Percentiles rank a stretch among this genome's conserved stretches.
Conservation (phyloP, 306 rosid genomes). For the Bauhinia variegata region DNA sequence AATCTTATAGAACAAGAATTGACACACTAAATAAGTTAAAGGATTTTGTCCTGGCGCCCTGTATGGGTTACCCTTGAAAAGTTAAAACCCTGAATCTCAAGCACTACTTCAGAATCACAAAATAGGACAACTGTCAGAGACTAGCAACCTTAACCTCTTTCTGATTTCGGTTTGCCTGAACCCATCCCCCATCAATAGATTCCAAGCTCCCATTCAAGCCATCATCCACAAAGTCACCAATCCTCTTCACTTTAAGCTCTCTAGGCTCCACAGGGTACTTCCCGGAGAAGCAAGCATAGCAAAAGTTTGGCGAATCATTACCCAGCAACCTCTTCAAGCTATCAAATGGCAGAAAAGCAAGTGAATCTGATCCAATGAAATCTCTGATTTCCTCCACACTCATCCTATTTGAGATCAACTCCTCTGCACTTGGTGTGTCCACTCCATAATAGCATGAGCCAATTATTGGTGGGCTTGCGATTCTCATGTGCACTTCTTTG, state of each 20-base stretch:
- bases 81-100: too few relatives aligned
- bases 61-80: background rate
- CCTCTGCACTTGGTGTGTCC: constrained; percentile 94
- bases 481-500: constrained; percentile 96
- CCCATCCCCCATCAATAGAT: constrained; percentile 85
- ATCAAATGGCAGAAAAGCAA: constrained; percentile 77
- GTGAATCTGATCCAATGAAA: constrained; percentile 89
- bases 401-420: constrained; percentile 91
- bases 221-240: constrained; percentile 90
- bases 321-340: constrained; percentile 65
- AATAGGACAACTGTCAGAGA: constrained; percentile 17
- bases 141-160: constrained; percentile 38
- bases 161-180: constrained; percentile 58
- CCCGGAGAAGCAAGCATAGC: constrained; percentile 95
- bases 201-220: constrained; percentile 84
- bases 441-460: constrained; percentile 95
- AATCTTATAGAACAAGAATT: too few relatives aligned
- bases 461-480: constrained; percentile 90
- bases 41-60: too few relatives aligned
- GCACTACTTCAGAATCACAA: too few relatives aligned
- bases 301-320: constrained; percentile 56
- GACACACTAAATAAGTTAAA: too few relatives aligned
- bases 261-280: constrained; percentile 91
- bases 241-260: constrained; percentile 81
- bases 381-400: constrained; percentile 77